Conservation (phyloP, 257 asterid genomes). For the Solanum dulcamara region DNA sequence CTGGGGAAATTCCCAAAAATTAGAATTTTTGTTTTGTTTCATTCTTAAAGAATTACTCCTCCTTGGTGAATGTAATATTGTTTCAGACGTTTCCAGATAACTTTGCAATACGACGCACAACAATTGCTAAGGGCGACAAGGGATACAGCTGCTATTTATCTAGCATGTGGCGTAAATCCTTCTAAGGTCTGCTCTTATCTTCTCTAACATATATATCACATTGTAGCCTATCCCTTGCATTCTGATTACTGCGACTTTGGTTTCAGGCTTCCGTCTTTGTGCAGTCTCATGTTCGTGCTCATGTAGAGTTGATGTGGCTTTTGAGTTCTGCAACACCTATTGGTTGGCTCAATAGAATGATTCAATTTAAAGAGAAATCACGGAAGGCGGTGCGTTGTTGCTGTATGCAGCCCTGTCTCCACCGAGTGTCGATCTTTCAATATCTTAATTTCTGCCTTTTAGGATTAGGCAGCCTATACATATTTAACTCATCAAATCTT, state of each 20-base stretch:
- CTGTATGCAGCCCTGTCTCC: conserved; percentile 6
- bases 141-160: conserved; percentile 94
- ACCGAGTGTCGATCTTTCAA: not conserved
- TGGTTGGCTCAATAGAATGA: conserved; percentile 96
- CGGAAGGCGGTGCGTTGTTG: conserved; percentile 60
- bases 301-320: conserved; percentile 91
- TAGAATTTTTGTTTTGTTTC: not conserved
- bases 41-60: not conserved
- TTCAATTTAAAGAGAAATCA: conserved; percentile 93
- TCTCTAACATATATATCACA: not conserved
- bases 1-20: not conserved
- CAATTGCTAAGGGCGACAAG: conserved; percentile 70
- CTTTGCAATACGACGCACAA: conserved; percentile 71
- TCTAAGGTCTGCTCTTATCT: conserved; percentile 48
- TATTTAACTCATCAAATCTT: not conserved
- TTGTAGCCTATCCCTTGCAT: not conserved
- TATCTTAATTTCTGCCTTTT: not conserved
- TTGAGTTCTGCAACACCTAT: conserved; percentile 84
- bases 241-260: conserved; percentile 12
- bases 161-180: conserved; percentile 92
- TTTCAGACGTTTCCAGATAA: conserved; percentile 44
- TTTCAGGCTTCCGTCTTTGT: conserved; percentile 91
- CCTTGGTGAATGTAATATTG: conserved; percentile 1
- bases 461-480: not conserved
- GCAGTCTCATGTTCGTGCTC: conserved; percentile 97